Evolutionary conservation across 208 protist genomes (phyloP), one percentile per base, ranked within the genome.

Genomic region (Acanthamoeba healyi): DNA sequence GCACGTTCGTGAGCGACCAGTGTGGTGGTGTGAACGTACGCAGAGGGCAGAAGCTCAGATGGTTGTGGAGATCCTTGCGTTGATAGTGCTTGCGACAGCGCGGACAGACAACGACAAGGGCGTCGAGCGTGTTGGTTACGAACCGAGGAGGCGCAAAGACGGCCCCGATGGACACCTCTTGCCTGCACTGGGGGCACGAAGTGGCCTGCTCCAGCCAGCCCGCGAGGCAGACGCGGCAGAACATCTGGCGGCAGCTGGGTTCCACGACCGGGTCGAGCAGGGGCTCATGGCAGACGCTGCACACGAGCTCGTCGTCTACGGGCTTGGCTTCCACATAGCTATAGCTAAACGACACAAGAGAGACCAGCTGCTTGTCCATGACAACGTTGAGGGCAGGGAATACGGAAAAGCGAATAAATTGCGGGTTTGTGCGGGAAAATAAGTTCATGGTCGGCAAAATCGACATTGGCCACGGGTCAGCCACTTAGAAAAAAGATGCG

Each of bases 251-350:
- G 42, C 74, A 84, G 29, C 26, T 32, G 4, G 74, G 74, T 49
- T 84, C 74, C 9, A 84, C 74, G 74, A 84, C 74, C 19, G 74
- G 74, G 42, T 84, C 74, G 38, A 84, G 26, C 9, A 84, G 38
- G 10, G 74, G 74, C 36, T 51, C 29, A 17, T 51, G 34, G 38
- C 74, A 84, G 38, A 84, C 46, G 36, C 36, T 49, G 38, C 74
- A 84, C 74, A 51, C 38, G 26, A 84, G 38, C 74, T 84, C 17
- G 26, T 84, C 17, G 42, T 84, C 74, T 12, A 84, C 42, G 4
- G 38, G 34, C 36, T 84, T 84, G 3, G 10, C 4, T 32, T 84
- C 42, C 24, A 84, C 74, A 17, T 84, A 84, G 74, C 9, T 19
- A 34, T n/a, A n/a, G n/a, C n/a, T n/a, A n/a, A n/a, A n/a, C n/a